Evolutionary conservation across 2,329 filamentous ascomycete genomes (phyloP).

Genomic region (Beauveria caledonica): DNA sequence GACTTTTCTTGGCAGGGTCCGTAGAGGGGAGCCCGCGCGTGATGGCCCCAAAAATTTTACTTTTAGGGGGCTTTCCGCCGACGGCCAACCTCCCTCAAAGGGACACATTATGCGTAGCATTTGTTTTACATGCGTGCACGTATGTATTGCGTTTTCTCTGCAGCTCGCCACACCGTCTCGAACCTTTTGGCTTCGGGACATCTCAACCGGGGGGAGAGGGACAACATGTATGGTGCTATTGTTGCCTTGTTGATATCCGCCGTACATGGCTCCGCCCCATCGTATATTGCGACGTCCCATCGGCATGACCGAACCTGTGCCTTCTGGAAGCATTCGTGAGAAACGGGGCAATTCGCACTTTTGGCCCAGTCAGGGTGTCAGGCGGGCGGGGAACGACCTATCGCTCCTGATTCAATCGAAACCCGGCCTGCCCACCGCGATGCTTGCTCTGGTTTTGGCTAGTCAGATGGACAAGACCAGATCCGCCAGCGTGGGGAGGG

Average conservation of each 20-base stretch:
- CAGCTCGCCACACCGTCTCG: neutral
- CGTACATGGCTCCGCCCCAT: neutral
- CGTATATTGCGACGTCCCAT: neutral
- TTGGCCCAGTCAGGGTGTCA: neutral
- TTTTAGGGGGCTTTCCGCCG: neutral
- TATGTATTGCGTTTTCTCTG: neutral
- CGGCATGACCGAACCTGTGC: neutral
- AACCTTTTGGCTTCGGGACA: neutral
- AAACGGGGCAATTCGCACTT: neutral
- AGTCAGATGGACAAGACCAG: neutral
- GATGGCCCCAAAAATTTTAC: neutral
- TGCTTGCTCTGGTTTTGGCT: neutral
- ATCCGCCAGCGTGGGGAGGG: neutral
- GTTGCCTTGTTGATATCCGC: too few relatives aligned
- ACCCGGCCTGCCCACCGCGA: neutral
- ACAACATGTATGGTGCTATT: too few relatives aligned
- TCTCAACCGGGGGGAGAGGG: too few relatives aligned
- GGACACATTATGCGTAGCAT: neutral
- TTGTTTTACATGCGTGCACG: neutral
- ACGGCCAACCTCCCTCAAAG: neutral
- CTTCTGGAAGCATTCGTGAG: conserved; percentile 3
- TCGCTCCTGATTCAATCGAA: neutral
- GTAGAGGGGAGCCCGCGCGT: neutral
- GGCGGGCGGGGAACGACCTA: too few relatives aligned
- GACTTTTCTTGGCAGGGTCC: neutral